These are phyloP conservation scores for Aspergillus alliaceus DNA, from an alignment of 2,329 filamentous ascomycete species.

Conservation along the genomic window DNA sequence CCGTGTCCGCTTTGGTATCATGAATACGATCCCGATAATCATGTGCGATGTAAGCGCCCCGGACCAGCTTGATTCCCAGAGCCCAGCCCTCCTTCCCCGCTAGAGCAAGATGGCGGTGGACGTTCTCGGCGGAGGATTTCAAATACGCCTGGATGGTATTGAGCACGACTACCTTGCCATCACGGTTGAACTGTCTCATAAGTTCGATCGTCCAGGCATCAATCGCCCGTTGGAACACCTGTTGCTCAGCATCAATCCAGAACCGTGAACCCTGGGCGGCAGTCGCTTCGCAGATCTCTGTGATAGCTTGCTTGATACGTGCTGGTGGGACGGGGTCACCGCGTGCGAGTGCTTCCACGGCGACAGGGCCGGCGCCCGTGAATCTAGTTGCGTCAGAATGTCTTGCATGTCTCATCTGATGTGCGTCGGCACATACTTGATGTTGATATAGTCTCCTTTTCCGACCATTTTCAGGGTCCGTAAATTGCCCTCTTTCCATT, in stretches of 20 bases:
- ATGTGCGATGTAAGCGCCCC: conserved; percentile 47
- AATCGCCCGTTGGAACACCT: conserved; percentile 45
- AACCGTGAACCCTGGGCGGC: conserved; percentile 37
- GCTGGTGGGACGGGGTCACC: conserved; percentile 32
- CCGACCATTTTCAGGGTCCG: conserved; percentile 47
- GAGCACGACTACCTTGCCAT: conserved; percentile 36
- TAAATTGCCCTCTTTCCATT: conserved; percentile 50
- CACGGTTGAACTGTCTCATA: conserved; percentile 46
- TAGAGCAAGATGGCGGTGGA: conserved; percentile 39
- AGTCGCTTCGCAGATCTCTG: conserved; percentile 37
- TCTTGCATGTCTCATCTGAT: neutral
- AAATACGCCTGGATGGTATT: conserved; percentile 50
- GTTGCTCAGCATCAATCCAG: conserved; percentile 52
- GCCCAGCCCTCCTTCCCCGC: conserved; percentile 43
- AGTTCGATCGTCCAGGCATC: conserved; percentile 48
- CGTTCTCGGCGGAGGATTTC: conserved; percentile 39
- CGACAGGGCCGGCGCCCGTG: conserved; percentile 43
- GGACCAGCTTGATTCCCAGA: conserved; percentile 46
- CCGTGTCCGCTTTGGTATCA: conserved; percentile 40
- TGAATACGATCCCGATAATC: conserved; percentile 38
- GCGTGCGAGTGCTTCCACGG: conserved; percentile 38
- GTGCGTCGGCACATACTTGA: conserved; percentile 38
- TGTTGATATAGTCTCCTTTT: conserved; percentile 42
- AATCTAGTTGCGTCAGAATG: conserved; percentile 28
- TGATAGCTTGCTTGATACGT: conserved; percentile 36